A percentile compares a stretch with the other conserved stretches of the same genome.
Evolutionary conservation across 2,329 filamentous ascomycete genomes (phyloP).

Genomic region (Cladophialophora chaetospira): DNA sequence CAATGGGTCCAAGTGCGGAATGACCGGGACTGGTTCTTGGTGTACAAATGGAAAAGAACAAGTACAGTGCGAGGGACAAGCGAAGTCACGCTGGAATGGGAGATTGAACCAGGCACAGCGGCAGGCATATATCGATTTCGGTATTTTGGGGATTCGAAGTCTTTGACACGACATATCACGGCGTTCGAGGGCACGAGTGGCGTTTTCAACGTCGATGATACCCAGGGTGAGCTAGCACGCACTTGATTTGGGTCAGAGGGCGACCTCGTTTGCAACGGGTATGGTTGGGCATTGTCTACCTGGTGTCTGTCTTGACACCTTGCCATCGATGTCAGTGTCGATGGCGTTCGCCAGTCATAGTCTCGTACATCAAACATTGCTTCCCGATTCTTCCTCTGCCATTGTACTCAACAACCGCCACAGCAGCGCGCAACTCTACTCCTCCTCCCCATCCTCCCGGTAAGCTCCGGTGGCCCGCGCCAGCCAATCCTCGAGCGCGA

Average conservation of each 20-base stretch:
- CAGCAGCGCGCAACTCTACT: neutral
- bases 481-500: no score
- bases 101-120: conserved; percentile 59
- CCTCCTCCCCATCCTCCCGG: neutral
- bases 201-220: conserved; percentile 41
- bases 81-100: conserved; percentile 78
- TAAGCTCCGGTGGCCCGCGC: no score
- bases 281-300: neutral
- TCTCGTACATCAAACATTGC: neutral
- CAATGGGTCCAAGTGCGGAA: conserved; percentile 68
- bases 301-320: neutral
- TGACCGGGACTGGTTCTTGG: conserved; percentile 80
- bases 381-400: neutral
- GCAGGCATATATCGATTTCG: conserved; percentile 72
- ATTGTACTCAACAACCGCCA: neutral
- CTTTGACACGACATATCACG: conserved; percentile 60
- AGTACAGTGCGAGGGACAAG: conserved; percentile 71
- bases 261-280: neutral
- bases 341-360: neutral
- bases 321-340: neutral
- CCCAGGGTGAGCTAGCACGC: conserved; percentile 22
- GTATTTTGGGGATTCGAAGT: conserved; percentile 85
- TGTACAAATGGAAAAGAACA: conserved; percentile 77
- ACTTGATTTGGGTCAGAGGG: neutral
- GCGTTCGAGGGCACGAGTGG: conserved; percentile 70